These are phyloP conservation scores for Melanomma pulvis-pyrius DNA, from an alignment of 495 filamentous ascomycete species.

Conservation along the genomic window DNA sequence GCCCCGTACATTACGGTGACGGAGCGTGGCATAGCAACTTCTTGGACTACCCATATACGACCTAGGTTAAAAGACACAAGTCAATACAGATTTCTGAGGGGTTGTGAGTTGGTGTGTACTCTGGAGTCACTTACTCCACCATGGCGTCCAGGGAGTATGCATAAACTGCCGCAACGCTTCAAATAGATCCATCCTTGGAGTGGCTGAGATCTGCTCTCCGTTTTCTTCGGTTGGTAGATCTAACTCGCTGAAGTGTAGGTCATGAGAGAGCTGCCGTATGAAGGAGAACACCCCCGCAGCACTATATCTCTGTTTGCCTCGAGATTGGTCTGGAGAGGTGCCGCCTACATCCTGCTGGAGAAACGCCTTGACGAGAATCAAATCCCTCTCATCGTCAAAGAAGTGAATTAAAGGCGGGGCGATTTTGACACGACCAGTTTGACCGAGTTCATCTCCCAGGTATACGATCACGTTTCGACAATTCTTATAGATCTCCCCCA, in stretches of 20 bases:
- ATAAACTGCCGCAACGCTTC: conserved; percentile 2
- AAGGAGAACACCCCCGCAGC: neutral
- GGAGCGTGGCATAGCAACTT: neutral
- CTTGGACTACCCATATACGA: conserved; percentile 17
- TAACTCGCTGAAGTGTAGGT: neutral
- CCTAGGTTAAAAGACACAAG: too few relatives aligned
- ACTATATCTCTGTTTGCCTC: neutral
- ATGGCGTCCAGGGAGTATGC: conserved; percentile 13
- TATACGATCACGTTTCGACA: conserved; percentile 6
- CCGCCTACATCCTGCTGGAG: neutral
- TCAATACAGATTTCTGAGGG: too few relatives aligned
- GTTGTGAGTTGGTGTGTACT: too few relatives aligned
- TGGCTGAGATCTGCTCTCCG: neutral
- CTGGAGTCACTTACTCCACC: too few relatives aligned
- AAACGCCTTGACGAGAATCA: neutral
- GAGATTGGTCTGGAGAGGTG: too few relatives aligned
- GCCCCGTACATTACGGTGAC: neutral
- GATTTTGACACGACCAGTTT: too few relatives aligned
- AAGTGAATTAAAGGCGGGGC: neutral
- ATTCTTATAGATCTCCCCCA: neutral
- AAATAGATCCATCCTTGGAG: neutral
- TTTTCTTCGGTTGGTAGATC: neutral
- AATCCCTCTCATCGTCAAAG: conserved; percentile 1
- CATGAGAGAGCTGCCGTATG: neutral
- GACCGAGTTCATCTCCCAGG: neutral